Percentiles rank a stretch among this genome's conserved stretches.
These are phyloP conservation scores for Claviceps fusiformis DNA, from an alignment of 2,329 filamentous ascomycete genomes.

Conservation along the genomic window DNA sequence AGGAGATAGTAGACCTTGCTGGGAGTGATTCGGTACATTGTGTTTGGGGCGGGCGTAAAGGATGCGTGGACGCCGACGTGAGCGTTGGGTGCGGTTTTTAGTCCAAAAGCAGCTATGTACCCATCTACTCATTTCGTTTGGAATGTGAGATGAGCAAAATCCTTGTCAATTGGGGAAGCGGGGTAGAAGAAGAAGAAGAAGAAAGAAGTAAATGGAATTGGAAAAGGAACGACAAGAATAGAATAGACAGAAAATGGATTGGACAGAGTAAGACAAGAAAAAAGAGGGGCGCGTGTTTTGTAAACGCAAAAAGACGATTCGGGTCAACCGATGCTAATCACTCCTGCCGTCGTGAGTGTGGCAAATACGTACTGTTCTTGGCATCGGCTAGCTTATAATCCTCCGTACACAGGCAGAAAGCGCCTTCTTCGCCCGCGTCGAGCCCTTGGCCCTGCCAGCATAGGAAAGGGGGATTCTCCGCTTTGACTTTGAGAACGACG, in stretches of 20 bases:
- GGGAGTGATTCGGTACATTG: neutral
- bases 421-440: neutral
- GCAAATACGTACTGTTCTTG: neutral
- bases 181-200: too few species aligned
- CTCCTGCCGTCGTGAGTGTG: too few species aligned
- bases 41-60: neutral
- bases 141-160: too few species aligned
- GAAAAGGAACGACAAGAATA: too few species aligned
- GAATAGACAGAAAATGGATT: too few species aligned
- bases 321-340: too few species aligned
- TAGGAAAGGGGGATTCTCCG: neutral
- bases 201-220: too few species aligned
- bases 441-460: neutral
- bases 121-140: neutral
- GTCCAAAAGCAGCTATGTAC: neutral
- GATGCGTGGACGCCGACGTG: neutral
- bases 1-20: neutral
- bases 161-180: too few species aligned
- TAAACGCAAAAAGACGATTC: too few species aligned
- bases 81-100: neutral
- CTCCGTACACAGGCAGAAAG: neutral
- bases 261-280: too few species aligned
- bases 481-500: neutral
- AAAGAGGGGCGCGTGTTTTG: too few species aligned
- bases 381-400: neutral